phyloP scores from a whole-genome alignment of 2,329 filamentous ascomycete species.

The Colletotrichum cordylinicola region DNA sequence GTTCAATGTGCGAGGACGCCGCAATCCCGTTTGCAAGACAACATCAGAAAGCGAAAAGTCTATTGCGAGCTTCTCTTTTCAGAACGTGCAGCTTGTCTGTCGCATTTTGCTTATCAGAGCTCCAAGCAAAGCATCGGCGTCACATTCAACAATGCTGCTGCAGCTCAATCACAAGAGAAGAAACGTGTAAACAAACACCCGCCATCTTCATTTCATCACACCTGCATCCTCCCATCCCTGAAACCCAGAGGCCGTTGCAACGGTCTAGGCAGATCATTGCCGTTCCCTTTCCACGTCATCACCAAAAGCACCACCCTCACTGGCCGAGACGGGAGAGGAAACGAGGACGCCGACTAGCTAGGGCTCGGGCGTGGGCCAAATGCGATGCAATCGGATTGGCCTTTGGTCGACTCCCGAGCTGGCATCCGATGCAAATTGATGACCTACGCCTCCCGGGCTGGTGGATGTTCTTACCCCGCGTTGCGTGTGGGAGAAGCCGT shows the following conservation, averaged over 20 bases:
- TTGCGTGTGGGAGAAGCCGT: background rate
- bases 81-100: background rate
- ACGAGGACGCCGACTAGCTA: background rate
- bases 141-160: background rate
- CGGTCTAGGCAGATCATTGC: background rate
- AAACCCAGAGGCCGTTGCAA: background rate
- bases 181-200: background rate
- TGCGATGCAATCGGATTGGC: background rate
- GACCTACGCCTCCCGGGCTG: background rate
- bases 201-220: background rate
- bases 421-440: conserved; percentile 1
- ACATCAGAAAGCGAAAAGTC: background rate
- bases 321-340: background rate
- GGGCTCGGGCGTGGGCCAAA: background rate
- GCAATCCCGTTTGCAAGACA: background rate
- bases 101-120: background rate
- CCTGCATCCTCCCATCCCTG: background rate
- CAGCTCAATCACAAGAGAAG: background rate
- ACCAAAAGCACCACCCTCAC: background rate
- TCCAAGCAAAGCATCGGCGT: background rate
- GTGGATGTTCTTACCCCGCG: conserved; percentile 17
- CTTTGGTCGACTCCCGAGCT: background rate
- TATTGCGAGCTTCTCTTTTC: background rate
- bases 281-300: conserved; percentile 1
- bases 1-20: background rate